Conservation (phyloP, 805 yeast genomes). For the Grigorovia humatica region DNA sequence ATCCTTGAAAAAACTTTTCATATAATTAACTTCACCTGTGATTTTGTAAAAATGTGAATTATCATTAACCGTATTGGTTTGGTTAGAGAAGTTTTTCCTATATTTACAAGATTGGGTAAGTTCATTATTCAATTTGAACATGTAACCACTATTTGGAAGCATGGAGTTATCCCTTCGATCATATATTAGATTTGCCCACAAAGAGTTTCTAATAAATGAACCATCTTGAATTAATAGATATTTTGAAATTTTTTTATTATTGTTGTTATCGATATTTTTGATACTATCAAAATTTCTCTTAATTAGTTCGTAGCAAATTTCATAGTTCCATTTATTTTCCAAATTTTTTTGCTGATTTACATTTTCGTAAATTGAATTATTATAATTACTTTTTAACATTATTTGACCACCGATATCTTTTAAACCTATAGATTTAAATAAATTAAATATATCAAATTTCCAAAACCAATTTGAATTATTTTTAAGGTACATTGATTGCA, state of each 20-base stretch:
- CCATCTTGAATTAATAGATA: slow-evolving; percentile 51
- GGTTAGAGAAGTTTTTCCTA: neutral
- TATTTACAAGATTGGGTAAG: slow-evolving; percentile 9
- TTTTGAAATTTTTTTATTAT: slow-evolving; percentile 38
- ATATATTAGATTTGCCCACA: slow-evolving; percentile 31
- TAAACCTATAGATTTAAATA: slow-evolving; percentile 7
- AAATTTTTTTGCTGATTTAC: neutral
- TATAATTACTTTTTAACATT: slow-evolving; percentile 5
- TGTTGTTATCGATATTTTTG: slow-evolving; percentile 13
- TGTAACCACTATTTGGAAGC: slow-evolving; percentile 39
- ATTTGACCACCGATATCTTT: slow-evolving; percentile 6
- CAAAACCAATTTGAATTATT: slow-evolving; percentile 40
- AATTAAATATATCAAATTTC: slow-evolving; percentile 38
- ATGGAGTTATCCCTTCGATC: slow-evolving; percentile 36
- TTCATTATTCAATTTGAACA: slow-evolving; percentile 35
- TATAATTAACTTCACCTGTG: slow-evolving; percentile 24
- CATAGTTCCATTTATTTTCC: slow-evolving; percentile 5
- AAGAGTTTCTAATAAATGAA: slow-evolving; percentile 41
- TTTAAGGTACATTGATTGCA: slow-evolving; percentile 33
- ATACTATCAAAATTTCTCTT: slow-evolving; percentile 30
- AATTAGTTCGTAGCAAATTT: slow-evolving; percentile 12
- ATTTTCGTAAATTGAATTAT: too few species aligned
- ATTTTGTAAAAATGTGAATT: slow-evolving; percentile 15
- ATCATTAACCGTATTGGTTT: slow-evolving; percentile 16
- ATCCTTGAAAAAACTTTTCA: slow-evolving; percentile 19